Evolutionary conservation across 2,329 filamentous ascomycete species (phyloP), one percentile per base, ranked within the genome.

Genomic region (Dryadomyces quercus-mongolicae): DNA sequence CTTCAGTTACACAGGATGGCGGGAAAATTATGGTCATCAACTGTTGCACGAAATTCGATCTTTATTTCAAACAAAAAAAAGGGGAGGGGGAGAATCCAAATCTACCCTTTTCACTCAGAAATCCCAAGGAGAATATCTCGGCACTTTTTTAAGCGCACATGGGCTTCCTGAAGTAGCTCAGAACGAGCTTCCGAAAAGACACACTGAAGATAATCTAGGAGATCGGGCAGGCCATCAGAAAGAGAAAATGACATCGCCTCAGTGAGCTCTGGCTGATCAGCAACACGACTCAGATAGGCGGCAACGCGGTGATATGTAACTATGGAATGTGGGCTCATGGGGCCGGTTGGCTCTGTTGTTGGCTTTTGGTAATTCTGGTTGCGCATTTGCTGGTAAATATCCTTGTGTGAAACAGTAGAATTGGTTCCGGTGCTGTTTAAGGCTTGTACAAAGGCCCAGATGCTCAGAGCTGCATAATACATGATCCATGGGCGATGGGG

Each of bases 401-500:
- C 48, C 8, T n/a, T 20, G 40, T 34, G 15, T 20, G 42, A 15
- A 2, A 2, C 22, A 10, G 18, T 4, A 10, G 48, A 4, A 42
- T 16, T n/a, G 38, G 20, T 25, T 15, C 15, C 10, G 6, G 62
- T 55, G 40, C 50, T 59, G 0, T 81, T 82, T 53, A 92, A 70
- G 0, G 90, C 88, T 62, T 83, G 89, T 2, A 88, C 88, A 63
- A 92, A 95, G 3, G 82, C 86, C 88, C 89, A 95, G 12, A 95
- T 88, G 50, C 88, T 86, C 53, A 95, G 72, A 0, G 84, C 82
- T 0, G 90, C 86, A 61, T 92, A 92, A 69, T 95, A 95, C 65
- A 95, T 77, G 46, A 94, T 86, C 89, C 90, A 95, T 0, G 90
- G 88, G 25, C 89, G 78, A 61, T 95, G 92, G 21, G 93, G 81